phyloP scores from a whole-genome alignment of 306 rosid species.

The Trifolium fragiferum region DNA sequence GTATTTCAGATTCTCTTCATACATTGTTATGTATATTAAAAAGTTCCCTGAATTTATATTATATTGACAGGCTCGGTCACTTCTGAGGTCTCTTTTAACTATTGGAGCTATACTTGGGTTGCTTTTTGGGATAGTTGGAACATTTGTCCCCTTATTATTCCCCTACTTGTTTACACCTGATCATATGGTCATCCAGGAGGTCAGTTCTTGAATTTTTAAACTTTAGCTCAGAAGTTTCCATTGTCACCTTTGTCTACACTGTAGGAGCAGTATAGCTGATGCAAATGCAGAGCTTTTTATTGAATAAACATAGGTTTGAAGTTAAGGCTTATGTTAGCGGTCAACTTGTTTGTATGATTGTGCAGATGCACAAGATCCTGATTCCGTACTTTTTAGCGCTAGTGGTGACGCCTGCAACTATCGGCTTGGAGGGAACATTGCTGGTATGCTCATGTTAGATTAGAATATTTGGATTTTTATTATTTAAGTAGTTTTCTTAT shows the following conservation, averaged over 20 bases:
- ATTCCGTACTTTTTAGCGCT: slow-evolving; percentile 74
- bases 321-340: neutral
- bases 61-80: slow-evolving; percentile 39
- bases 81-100: slow-evolving; percentile 33
- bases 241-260: slow-evolving; percentile 2
- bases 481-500: slow-evolving; percentile 1
- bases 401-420: slow-evolving; percentile 70
- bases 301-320: slow-evolving; percentile 13
- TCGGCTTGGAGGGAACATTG: slow-evolving; percentile 82
- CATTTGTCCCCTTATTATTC: slow-evolving; percentile 57
- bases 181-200: slow-evolving; percentile 72
- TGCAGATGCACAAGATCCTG: slow-evolving; percentile 80
- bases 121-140: slow-evolving; percentile 36
- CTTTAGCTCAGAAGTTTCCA: neutral
- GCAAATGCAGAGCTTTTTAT: slow-evolving; percentile 10
- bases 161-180: slow-evolving; percentile 73
- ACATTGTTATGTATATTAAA: slow-evolving; percentile 5
- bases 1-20: slow-evolving; percentile 13
- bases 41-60: slow-evolving; percentile 28
- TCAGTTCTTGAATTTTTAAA: slow-evolving; percentile 39
- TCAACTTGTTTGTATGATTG: slow-evolving; percentile 30
- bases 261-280: neutral
- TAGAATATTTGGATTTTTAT: slow-evolving; percentile 34
- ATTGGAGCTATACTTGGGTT: slow-evolving; percentile 41
- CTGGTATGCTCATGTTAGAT: slow-evolving; percentile 61